phyloP scores from a whole-genome alignment of 148 eudicot genomes.

The Nyssa sinensis region DNA sequence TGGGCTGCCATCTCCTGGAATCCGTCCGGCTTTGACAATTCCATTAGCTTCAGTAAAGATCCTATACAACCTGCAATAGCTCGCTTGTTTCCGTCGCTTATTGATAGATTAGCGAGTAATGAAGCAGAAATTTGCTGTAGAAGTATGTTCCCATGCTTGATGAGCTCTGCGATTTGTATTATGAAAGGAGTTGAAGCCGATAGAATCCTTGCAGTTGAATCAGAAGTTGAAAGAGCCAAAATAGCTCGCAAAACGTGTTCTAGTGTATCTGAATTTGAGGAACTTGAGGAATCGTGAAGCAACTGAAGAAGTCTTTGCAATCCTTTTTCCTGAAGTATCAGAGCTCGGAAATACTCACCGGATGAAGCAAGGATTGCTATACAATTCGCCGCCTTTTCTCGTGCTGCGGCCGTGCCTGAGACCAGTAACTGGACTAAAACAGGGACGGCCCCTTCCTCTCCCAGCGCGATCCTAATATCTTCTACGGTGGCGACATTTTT shows the following conservation, averaged over 20 bases:
- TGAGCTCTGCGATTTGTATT: slow-evolving; percentile 34
- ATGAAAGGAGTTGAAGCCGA: slow-evolving; percentile 41
- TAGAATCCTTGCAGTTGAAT: slow-evolving; percentile 21
- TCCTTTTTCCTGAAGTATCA: slow-evolving; percentile 45
- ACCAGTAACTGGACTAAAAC: slow-evolving; percentile 41
- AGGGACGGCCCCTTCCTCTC: slow-evolving; percentile 50
- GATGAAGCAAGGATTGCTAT: slow-evolving; percentile 49
- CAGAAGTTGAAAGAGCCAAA: slow-evolving; percentile 37
- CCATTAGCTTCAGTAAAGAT: slow-evolving; percentile 57
- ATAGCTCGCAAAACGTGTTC: slow-evolving; percentile 64
- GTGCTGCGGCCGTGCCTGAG: slow-evolving; percentile 30
- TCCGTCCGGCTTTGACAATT: slow-evolving; percentile 57
- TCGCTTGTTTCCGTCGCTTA: slow-evolving; percentile 50
- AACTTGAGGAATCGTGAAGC: slow-evolving; percentile 40
- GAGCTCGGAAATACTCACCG: slow-evolving; percentile 30
- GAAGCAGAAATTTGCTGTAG: slow-evolving; percentile 49
- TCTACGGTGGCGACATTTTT: slow-evolving; percentile 44
- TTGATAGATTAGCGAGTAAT: slow-evolving; percentile 33
- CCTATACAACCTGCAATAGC: slow-evolving; percentile 49
- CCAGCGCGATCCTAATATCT: slow-evolving; percentile 37
- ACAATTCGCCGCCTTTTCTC: slow-evolving; percentile 55
- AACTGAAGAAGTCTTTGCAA: slow-evolving; percentile 40
- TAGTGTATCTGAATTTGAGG: slow-evolving; percentile 30
- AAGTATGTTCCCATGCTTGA: slow-evolving; percentile 41
- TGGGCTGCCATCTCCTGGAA: slow-evolving; percentile 44